Evolutionary conservation across 176 grass and related monocot genomes (phyloP).

Genomic region (Thinopyrum elongatum): DNA sequence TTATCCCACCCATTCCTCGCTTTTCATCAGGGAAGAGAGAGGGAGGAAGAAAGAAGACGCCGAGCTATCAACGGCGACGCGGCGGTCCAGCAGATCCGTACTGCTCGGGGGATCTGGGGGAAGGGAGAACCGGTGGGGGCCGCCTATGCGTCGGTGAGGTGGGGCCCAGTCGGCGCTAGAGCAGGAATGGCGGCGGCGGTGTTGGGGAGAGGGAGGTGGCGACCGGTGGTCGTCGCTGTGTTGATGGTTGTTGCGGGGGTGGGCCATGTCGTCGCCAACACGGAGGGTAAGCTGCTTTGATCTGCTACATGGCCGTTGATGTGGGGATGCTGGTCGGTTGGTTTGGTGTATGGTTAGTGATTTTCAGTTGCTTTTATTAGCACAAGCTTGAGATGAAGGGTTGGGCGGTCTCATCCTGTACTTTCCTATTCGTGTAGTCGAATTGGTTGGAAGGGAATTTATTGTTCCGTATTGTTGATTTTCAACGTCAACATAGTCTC

Average conservation of each 20-base stretch:
- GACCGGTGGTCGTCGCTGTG: conserved; percentile 25
- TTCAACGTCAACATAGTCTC: background rate
- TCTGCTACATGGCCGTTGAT: background rate
- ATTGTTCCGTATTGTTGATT: background rate
- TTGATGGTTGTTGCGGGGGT: conserved; percentile 16
- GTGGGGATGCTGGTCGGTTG: background rate
- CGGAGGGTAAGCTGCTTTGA: conserved; percentile 42
- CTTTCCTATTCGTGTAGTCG: background rate
- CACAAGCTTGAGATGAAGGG: background rate
- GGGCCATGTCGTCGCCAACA: conserved; percentile 45
- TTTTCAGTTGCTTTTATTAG: background rate
- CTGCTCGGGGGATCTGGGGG: background rate
- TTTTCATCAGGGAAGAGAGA: background rate
- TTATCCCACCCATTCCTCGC: conserved; percentile 3
- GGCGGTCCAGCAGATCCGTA: conserved; percentile 20
- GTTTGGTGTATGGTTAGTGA: background rate
- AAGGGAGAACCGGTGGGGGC: background rate
- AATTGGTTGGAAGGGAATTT: background rate
- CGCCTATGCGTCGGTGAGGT: conserved; percentile 39
- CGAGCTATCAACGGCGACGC: background rate
- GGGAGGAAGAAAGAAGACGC: background rate
- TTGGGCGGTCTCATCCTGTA: background rate
- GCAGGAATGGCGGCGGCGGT: conserved; percentile 36
- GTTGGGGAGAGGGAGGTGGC: background rate
- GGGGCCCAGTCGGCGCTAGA: conserved; percentile 20